Conservation (phyloP, 2,329 filamentous ascomycete genomes). For the Monilinia laxa region DNA sequence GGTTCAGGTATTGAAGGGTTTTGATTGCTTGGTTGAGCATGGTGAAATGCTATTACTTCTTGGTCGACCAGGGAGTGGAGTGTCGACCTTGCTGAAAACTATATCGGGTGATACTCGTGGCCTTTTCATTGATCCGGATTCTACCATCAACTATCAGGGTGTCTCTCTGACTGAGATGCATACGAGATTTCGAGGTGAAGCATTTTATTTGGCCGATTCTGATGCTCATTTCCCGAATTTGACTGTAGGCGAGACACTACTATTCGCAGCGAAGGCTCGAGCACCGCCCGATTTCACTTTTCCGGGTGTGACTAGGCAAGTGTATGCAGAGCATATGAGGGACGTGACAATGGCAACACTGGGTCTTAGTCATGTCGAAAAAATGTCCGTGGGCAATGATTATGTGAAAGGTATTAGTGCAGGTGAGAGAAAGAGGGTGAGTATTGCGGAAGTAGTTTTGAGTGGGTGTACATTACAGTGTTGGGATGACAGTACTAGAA, state of each 20-base stretch:
- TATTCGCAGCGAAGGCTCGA: slow-evolving; percentile 67
- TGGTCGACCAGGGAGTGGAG: slow-evolving; percentile 61
- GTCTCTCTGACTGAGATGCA: slow-evolving; percentile 53
- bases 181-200: slow-evolving; percentile 56
- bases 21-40: slow-evolving; percentile 60
- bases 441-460: slow-evolving; percentile 75
- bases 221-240: slow-evolving; percentile 74
- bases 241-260: slow-evolving; percentile 70
- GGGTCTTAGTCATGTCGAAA: slow-evolving; percentile 67
- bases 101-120: slow-evolving; percentile 56
- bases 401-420: slow-evolving; percentile 71
- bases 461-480: slow-evolving; percentile 69
- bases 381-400: slow-evolving; percentile 72
- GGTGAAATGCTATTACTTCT: slow-evolving; percentile 69
- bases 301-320: slow-evolving; percentile 56
- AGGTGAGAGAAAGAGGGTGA: slow-evolving; percentile 77
- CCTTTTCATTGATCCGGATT: slow-evolving; percentile 51
- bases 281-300: slow-evolving; percentile 60
- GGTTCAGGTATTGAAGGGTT: slow-evolving; percentile 55
- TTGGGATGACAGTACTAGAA: slow-evolving; percentile 73
- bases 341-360: slow-evolving; percentile 69
- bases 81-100: slow-evolving; percentile 62
- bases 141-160: slow-evolving; percentile 62
- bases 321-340: slow-evolving; percentile 45
- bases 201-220: slow-evolving; percentile 72